phyloP scores from a whole-genome alignment of 345 rosid genomes.

The Laguncularia racemosa region DNA sequence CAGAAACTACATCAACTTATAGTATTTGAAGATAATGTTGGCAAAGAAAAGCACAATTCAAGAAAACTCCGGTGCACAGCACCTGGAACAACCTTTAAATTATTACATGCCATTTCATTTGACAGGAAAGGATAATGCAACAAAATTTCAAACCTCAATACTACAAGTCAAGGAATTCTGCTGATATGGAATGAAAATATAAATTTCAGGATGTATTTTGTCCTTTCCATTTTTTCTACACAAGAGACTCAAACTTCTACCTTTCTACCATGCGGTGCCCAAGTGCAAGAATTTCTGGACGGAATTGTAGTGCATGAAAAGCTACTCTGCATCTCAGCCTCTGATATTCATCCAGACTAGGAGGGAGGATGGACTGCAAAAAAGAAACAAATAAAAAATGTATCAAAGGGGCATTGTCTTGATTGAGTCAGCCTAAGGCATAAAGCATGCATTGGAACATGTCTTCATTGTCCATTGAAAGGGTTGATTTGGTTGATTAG shows the following conservation, averaged over 20 bases:
- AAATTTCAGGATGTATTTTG: not conserved
- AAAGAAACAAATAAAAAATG: constrained; percentile 9
- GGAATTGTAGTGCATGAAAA: constrained; percentile 92
- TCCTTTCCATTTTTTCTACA: not conserved
- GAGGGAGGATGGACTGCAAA: constrained; percentile 74
- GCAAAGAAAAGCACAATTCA: no score
- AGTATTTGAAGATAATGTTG: no score
- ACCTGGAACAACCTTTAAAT: not conserved
- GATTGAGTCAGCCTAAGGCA: not conserved
- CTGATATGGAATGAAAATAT: no score
- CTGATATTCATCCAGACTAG: constrained; percentile 75
- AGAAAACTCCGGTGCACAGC: not conserved
- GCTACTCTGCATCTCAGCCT: constrained; percentile 97
- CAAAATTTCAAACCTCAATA: not conserved
- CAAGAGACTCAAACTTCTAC: constrained; percentile 26
- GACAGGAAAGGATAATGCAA: constrained; percentile 1
- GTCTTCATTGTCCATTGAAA: no score
- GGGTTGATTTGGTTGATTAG: no score
- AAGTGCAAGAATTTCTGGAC: constrained; percentile 68
- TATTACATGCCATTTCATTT: not conserved
- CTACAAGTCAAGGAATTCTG: no score
- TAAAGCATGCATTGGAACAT: not conserved
- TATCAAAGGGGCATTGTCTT: not conserved
- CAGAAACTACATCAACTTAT: no score
- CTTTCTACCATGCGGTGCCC: constrained; percentile 82